Evolutionary conservation across 352 stramenopile species (phyloP), one percentile per base, ranked within the genome.

Genomic region (Globisporangium nodosum): DNA sequence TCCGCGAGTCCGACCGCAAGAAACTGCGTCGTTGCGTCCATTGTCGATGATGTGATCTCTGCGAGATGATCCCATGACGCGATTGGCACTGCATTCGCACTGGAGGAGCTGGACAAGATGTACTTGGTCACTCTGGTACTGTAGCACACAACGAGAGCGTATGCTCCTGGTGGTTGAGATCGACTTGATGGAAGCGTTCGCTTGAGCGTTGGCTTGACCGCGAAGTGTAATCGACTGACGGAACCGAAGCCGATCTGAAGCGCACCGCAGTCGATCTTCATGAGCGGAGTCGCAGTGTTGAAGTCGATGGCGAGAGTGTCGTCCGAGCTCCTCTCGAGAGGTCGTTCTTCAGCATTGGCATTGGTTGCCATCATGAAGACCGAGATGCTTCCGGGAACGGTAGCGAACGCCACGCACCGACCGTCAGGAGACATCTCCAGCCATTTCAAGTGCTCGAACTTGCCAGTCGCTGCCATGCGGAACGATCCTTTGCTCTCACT

Each of bases 11-110:
- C 74, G 0, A 85, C 55, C 1, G 57, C 65, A 9, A 89, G 30
- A 37, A 76, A 84, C 46, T 84, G 70, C 12, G 77, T 80, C 35
- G 74, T 80, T 3, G 66, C 39, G 47, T 87, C 75, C 24, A 76
- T 52, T 3, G 48, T 46, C 6, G 73, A 78, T 5, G 64, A 47
- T 9, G 68, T 73, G 39, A 89, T 79, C 5, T 27, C 47, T 9
- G 58, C 60, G 18, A 88, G 58, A 42, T 87, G 70, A 8, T 61
- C 49, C 73, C 78, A 78, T 7, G 47, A n/a, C 39, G 50, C 30
- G 47, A 54, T 39, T 20, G 31, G 30, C 6, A 18, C 27, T 20
- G 43, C 18, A 42, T 13, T 21, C n/a, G n/a, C 46, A 24, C 20
- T 27, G 18, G n/a, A 39, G 16, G 9, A 58, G 35, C 12, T 49